Percentiles rank a stretch among this genome's conserved stretches.
phyloP scores from a whole-genome alignment of 441 rosid genomes.

The Breynia disticha region DNA sequence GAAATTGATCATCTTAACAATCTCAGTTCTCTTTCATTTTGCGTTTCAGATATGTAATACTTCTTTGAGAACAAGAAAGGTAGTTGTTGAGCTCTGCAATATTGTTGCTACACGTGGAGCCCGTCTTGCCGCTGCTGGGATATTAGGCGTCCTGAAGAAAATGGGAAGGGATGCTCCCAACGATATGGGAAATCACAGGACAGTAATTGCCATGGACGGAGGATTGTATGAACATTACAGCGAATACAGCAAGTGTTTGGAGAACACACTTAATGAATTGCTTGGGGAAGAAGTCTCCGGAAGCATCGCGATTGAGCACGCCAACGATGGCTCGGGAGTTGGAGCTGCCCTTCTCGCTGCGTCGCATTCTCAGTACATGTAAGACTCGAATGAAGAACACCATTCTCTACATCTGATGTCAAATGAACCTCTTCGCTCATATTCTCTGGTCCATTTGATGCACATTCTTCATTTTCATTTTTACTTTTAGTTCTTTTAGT shows the following conservation, averaged over 20 bases:
- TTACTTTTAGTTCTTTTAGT: background rate
- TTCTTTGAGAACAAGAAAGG: constrained; percentile 61
- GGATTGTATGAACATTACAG: constrained; percentile 78
- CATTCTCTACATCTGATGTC: background rate
- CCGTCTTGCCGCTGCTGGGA: constrained; percentile 83
- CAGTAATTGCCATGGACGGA: constrained; percentile 88
- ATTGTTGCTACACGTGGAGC: constrained; percentile 72
- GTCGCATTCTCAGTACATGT: constrained; percentile 67
- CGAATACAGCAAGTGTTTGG: constrained; percentile 55
- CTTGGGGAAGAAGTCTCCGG: constrained; percentile 62
- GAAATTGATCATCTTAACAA: too few species aligned
- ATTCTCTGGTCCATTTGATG: background rate
- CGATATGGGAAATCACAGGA: constrained; percentile 57
- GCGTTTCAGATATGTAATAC: constrained; percentile 42
- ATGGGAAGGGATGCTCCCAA: constrained; percentile 56
- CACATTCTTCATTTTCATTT: constrained; percentile 1
- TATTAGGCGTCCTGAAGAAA: constrained; percentile 80
- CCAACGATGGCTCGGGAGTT: constrained; percentile 87
- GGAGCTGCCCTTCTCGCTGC: constrained; percentile 96
- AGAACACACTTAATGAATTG: constrained; percentile 57
- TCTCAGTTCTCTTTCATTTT: too few species aligned
- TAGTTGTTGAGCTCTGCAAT: constrained; percentile 51
- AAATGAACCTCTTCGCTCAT: background rate
- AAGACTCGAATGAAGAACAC: constrained; percentile 1
- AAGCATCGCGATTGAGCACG: constrained; percentile 37